These are phyloP conservation scores for Fusarium sterilihyphosum DNA, from an alignment of 2,329 filamentous ascomycete species.

Conservation along the genomic window DNA sequence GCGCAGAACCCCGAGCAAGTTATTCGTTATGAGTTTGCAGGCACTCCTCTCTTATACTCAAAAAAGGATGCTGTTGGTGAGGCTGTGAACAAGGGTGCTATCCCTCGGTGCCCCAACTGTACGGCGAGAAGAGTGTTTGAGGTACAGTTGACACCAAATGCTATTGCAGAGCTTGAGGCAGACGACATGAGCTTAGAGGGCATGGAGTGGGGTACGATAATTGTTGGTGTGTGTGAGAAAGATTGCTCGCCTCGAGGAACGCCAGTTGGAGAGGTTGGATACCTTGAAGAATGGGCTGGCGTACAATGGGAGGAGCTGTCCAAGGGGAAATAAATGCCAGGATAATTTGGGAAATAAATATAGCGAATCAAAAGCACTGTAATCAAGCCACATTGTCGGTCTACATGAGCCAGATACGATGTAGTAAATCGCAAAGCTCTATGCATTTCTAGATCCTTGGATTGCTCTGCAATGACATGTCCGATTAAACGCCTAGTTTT, in stretches of 20 bases:
- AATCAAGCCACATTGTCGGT: constrained; percentile 5
- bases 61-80: constrained; percentile 79
- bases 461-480: constrained; percentile 50
- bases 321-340: constrained; percentile 46
- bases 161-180: constrained; percentile 87
- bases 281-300: constrained; percentile 95
- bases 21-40: constrained; percentile 81
- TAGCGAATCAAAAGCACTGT: constrained; percentile 20
- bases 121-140: constrained; percentile 83
- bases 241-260: constrained; percentile 76
- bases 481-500: constrained; percentile 51
- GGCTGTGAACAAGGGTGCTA: constrained; percentile 62
- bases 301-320: constrained; percentile 94
- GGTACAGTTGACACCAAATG: constrained; percentile 89
- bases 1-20: constrained; percentile 85
- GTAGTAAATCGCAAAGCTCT: constrained; percentile 45
- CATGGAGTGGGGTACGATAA: constrained; percentile 98
- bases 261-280: constrained; percentile 72
- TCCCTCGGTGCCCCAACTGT: constrained; percentile 83
- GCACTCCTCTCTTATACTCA: constrained; percentile 81
- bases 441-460: constrained; percentile 46
- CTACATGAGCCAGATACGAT: constrained; percentile 19
- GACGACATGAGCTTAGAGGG: constrained; percentile 79
- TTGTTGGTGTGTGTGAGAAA: constrained; percentile 83
- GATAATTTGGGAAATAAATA: neutral